phyloP scores from a whole-genome alignment of 768 basidiomycete species.

The Clitopilus passeckerianus region DNA sequence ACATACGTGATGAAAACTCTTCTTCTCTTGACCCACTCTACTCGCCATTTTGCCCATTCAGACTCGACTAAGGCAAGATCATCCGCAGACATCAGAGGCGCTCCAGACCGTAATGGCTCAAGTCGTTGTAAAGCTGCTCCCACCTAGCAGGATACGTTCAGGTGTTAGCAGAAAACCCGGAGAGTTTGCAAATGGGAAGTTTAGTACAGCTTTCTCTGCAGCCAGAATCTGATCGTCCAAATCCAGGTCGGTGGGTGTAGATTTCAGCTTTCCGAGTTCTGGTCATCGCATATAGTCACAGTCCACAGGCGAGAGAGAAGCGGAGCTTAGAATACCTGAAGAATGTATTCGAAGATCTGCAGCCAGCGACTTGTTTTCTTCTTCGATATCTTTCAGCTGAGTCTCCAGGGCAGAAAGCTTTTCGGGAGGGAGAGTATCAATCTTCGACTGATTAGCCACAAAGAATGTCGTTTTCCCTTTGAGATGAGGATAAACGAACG shows the following conservation, averaged over 20 bases:
- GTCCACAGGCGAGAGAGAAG: slow-evolving; percentile 7
- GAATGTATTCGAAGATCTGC: slow-evolving; percentile 46
- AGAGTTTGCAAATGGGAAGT: background rate
- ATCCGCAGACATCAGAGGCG: slow-evolving; percentile 61
- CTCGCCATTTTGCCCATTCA: slow-evolving; percentile 78
- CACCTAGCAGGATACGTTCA: slow-evolving; percentile 33
- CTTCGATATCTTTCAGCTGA: slow-evolving; percentile 53
- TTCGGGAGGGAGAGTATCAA: slow-evolving; percentile 59
- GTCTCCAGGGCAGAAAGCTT: slow-evolving; percentile 56
- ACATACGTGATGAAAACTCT: slow-evolving; percentile 75
- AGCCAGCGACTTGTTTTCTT: slow-evolving; percentile 49
- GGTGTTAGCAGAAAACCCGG: slow-evolving; percentile 2
- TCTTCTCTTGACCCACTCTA: slow-evolving; percentile 73
- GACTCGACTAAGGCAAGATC: slow-evolving; percentile 64
- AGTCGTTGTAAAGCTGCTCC: slow-evolving; percentile 43
- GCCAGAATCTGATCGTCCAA: slow-evolving; percentile 51
- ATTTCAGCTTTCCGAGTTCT: slow-evolving; percentile 66
- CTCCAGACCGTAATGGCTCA: slow-evolving; percentile 61
- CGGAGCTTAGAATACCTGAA: slow-evolving; percentile 29
- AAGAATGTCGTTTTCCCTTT: slow-evolving; percentile 85
- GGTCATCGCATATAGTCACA: slow-evolving; percentile 10
- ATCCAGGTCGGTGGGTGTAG: slow-evolving; percentile 65
- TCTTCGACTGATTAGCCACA: slow-evolving; percentile 74
- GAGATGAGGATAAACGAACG: slow-evolving; percentile 7
- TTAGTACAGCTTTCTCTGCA: slow-evolving; percentile 45